Evolutionary conservation across 441 rosid species (phyloP).

Genomic region (Erodium texanum): DNA sequence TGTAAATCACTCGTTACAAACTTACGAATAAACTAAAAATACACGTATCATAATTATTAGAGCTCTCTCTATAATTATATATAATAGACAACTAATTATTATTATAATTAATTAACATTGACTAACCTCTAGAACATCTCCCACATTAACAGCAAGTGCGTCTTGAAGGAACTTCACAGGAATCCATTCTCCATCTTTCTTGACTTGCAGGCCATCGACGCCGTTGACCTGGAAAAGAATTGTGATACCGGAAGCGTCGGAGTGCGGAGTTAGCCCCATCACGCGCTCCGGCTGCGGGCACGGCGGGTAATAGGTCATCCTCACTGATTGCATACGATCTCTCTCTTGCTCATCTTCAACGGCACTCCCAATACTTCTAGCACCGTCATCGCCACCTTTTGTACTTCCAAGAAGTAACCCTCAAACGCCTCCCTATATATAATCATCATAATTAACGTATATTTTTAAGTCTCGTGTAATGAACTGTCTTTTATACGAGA

Average conservation of each 20-base stretch:
- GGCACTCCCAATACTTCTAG: slow-evolving; percentile 21
- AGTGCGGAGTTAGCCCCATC: slow-evolving; percentile 32
- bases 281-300: slow-evolving; percentile 39
- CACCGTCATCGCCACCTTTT: slow-evolving; percentile 26
- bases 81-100: too few relatives aligned
- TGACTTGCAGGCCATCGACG: slow-evolving; percentile 30
- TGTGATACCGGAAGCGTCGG: slow-evolving; percentile 27
- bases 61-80: too few relatives aligned
- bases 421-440: slow-evolving; percentile 31
- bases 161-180: slow-evolving; percentile 22
- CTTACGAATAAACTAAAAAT: too few relatives aligned
- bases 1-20: too few relatives aligned
- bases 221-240: slow-evolving; percentile 24
- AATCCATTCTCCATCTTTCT: slow-evolving; percentile 23
- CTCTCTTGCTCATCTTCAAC: slow-evolving; percentile 19
- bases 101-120: not conserved
- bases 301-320: slow-evolving; percentile 40
- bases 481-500: too few relatives aligned
- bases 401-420: slow-evolving; percentile 27
- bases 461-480: too few relatives aligned
- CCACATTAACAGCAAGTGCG: slow-evolving; percentile 28
- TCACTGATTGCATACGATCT: slow-evolving; percentile 28
- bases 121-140: slow-evolving; percentile 38
- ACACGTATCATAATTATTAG: too few relatives aligned
- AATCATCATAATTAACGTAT: too few relatives aligned